Percentiles rank a stretch among this genome's conserved stretches.
Evolutionary conservation across 495 filamentous ascomycete genomes (phyloP).

Genomic region (Talaromyces thailandensis): DNA sequence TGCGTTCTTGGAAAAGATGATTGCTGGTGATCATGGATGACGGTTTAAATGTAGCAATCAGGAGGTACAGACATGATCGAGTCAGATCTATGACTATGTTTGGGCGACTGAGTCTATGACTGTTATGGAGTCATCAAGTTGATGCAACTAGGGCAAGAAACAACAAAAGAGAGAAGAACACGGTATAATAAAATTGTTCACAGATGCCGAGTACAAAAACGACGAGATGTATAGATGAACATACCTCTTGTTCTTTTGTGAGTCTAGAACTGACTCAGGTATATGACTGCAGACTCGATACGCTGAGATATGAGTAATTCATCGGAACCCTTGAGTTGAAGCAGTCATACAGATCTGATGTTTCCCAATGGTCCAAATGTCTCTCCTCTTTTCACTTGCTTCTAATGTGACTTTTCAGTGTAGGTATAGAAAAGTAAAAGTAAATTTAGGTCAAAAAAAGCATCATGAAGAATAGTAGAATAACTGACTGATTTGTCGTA

Average conservation of each 20-base stretch:
- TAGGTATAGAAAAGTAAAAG: not conserved
- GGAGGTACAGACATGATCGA: not conserved
- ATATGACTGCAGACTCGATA: not conserved
- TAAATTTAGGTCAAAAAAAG: not conserved
- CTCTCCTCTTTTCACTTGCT: not conserved
- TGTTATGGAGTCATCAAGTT: not conserved
- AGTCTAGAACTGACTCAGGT: not conserved
- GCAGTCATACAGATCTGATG: not conserved
- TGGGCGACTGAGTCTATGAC: not conserved
- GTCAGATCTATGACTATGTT: not conserved
- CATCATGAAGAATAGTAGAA: not conserved
- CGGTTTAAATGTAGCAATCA: not conserved
- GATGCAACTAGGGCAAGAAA: slow-evolving; percentile 2
- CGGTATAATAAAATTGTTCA: not conserved
- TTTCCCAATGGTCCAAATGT: no score
- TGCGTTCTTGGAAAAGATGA: not conserved
- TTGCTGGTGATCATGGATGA: not conserved
- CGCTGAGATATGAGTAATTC: not conserved
- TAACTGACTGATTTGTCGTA: not conserved
- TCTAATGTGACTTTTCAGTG: not conserved
- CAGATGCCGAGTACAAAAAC: not conserved
- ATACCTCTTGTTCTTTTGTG: not conserved
- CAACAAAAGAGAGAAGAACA: not conserved
- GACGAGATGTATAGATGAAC: not conserved
- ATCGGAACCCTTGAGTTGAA: not conserved